Conservation (phyloP, 2,329 filamentous ascomycete species). For the Fusarium begoniae region DNA sequence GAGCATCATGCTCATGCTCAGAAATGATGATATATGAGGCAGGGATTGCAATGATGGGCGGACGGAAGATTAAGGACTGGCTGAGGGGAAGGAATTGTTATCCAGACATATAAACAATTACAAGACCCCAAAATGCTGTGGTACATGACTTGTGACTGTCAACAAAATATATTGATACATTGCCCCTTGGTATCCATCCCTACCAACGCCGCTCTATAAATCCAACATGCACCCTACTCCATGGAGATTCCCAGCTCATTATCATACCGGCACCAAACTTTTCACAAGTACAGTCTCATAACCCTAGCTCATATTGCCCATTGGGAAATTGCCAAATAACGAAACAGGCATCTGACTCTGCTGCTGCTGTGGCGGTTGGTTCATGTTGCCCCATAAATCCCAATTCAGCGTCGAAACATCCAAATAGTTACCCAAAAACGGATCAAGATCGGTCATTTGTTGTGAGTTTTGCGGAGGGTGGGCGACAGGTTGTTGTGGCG, state of each 20-base stretch:
- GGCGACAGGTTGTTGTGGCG: conserved; percentile 39
- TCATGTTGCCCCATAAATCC: conserved; percentile 55
- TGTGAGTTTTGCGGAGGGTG: conserved; percentile 42
- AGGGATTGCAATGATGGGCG: too few species aligned
- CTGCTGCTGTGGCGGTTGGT: conserved; percentile 24
- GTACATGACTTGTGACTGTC: background rate
- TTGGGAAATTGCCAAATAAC: conserved; percentile 46
- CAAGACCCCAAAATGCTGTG: background rate
- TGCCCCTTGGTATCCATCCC: conserved; percentile 5
- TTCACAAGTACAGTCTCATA: background rate
- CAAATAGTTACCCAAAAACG: conserved; percentile 55
- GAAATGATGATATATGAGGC: background rate
- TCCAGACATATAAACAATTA: background rate
- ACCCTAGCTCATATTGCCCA: conserved; percentile 38
- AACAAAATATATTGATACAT: conserved; percentile 14
- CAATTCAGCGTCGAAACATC: conserved; percentile 57
- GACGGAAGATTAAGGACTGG: too few species aligned
- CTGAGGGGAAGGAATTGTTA: background rate
- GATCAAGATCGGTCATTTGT: conserved; percentile 50
- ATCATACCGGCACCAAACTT: conserved; percentile 8
- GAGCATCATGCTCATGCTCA: background rate
- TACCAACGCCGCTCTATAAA: conserved; percentile 35
- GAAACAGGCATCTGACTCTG: conserved; percentile 43
- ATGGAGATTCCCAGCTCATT: conserved; percentile 28
- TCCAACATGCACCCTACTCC: conserved; percentile 35